These are phyloP conservation scores for Coleophoma cylindrospora DNA, from an alignment of 2,329 filamentous ascomycete genomes.

Conservation along the genomic window DNA sequence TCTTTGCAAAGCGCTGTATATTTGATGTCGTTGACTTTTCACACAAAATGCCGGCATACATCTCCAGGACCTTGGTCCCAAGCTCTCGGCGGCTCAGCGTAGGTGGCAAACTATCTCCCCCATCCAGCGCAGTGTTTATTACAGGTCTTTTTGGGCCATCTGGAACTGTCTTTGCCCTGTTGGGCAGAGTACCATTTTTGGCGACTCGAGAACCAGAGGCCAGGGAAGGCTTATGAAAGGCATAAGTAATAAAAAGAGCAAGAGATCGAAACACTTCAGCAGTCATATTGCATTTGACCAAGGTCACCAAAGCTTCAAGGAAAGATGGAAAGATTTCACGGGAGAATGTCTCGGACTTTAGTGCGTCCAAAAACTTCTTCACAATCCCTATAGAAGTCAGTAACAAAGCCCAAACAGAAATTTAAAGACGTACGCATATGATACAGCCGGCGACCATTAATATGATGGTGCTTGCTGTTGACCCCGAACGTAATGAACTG, in stretches of 20 bases:
- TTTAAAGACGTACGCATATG: conserved; percentile 70
- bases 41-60: conserved; percentile 76
- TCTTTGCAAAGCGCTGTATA: conserved; percentile 84
- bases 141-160: conserved; percentile 22
- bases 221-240: conserved; percentile 58
- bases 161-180: conserved; percentile 27
- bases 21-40: conserved; percentile 62
- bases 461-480: conserved; percentile 87
- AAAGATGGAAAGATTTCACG: conserved; percentile 71
- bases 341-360: conserved; percentile 79
- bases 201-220: conserved; percentile 47
- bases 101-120: conserved; percentile 28
- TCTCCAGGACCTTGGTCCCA: conserved; percentile 67
- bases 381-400: conserved; percentile 62
- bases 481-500: conserved; percentile 86
- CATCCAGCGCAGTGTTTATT: conserved; percentile 19
- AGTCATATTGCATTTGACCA: conserved; percentile 77
- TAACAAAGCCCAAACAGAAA: conserved; percentile 10
- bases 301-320: conserved; percentile 69
- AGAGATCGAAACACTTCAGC: conserved; percentile 82
- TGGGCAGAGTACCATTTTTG: conserved; percentile 37
- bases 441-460: conserved; percentile 81
- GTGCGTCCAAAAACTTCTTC: conserved; percentile 81
- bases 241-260: conserved; percentile 89
- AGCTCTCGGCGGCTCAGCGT: conserved; percentile 62